A percentile compares a stretch with the other conserved stretches of the same genome.
These are phyloP conservation scores for Rhizopus stolonifer DNA, from an alignment of 371 early-diverging fungal genomes.

Conservation along the genomic window DNA sequence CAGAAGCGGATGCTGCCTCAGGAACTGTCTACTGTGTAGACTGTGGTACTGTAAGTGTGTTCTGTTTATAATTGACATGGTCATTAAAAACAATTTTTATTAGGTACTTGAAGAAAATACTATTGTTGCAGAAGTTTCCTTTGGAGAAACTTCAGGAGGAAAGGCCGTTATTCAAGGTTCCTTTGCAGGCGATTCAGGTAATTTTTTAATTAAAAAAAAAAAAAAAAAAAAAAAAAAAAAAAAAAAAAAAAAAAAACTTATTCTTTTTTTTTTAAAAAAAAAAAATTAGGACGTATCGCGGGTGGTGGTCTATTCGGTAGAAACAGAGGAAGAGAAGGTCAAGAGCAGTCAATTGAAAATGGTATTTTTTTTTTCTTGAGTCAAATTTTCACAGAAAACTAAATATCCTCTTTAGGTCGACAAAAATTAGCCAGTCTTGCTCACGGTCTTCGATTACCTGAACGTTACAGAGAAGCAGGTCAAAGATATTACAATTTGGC, in stretches of 20 bases:
- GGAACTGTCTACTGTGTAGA: slow-evolving; percentile 65
- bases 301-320: slow-evolving; percentile 57
- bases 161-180: slow-evolving; percentile 86
- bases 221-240: too few relatives aligned
- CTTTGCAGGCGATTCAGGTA: slow-evolving; percentile 56
- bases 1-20: slow-evolving; percentile 43
- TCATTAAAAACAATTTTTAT: neutral
- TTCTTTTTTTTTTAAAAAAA: too few relatives aligned
- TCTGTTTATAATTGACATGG: neutral
- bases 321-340: slow-evolving; percentile 57
- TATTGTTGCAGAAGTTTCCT: slow-evolving; percentile 93
- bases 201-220: neutral
- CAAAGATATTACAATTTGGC: slow-evolving; percentile 95
- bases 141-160: slow-evolving; percentile 86
- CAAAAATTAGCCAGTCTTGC: slow-evolving; percentile 68
- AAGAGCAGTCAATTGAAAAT: slow-evolving; percentile 70
- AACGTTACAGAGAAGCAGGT: slow-evolving; percentile 83
- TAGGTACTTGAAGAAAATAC: slow-evolving; percentile 97
- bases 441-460: slow-evolving; percentile 66
- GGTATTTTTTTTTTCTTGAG: slow-evolving; percentile 35
- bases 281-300: slow-evolving; percentile 50
- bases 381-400: neutral
- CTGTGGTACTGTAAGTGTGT: slow-evolving; percentile 63
- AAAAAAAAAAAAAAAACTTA: too few relatives aligned
- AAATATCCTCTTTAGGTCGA: slow-evolving; percentile 35